Evolutionary conservation across 345 rosid species (phyloP), one percentile per base, ranked within the genome.

Genomic region (Rhodomyrtus tomentosa): DNA sequence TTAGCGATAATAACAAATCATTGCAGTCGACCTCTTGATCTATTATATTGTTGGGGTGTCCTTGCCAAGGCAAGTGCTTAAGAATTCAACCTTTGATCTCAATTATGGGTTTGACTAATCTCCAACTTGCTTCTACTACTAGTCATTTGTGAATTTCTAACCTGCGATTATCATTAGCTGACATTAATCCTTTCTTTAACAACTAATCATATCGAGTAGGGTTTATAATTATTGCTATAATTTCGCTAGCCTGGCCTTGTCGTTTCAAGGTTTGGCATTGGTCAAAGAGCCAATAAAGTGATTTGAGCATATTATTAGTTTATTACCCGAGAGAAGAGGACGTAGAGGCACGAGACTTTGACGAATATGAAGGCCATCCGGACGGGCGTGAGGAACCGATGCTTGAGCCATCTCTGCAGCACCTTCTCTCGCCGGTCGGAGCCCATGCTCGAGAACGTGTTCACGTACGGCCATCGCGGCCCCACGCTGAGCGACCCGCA

Each of bases 371-470:
- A 90, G 18, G 88, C 98, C 86, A 87, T 0, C 86, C 98, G 87
- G 82, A 95, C 40, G 0, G 91, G 93, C 25, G 96, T 90, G 7
- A 96, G 81, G 24, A 92, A 3, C 55, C 90, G 18, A 50, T 89
- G 86, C 32, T 62, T 91, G 50, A 90, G 83, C 90, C 95, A 94
- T 12, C 82, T 88, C 86, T 88, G 95, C 84, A 96, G 16, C 9
- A 93, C 86, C 85, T 81, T 90, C 81, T 96, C 98, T 48, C 98
- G 93, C 81, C 87, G 93, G 45, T 91, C 94, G 89, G 90, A 40
- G 2, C 92, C 29, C 36, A 96, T 86, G 36, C 86, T 59, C 5
- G 89, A 81, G 82, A 95, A 96, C 56, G 62, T 87, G 50, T 91
- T 90, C 4, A 94, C 76, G 49, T 40, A 92, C 1, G 98, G 95